Conservation (phyloP, 805 yeast species). For the Metschnikowia continentalis region DNA sequence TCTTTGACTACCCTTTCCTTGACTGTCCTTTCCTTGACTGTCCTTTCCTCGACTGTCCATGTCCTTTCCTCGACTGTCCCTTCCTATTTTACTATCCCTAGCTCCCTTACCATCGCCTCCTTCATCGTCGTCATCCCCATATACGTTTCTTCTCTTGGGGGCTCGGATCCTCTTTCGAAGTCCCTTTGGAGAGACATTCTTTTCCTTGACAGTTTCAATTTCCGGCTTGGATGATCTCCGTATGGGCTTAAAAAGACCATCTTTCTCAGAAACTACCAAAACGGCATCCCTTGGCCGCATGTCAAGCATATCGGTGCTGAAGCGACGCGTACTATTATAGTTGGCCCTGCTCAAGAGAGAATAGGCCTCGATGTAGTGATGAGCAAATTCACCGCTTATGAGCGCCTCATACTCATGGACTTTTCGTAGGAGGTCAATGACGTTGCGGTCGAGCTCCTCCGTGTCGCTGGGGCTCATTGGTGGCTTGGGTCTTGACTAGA, state of each 20-base stretch:
- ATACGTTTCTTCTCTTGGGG: too few species aligned
- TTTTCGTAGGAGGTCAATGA: background rate
- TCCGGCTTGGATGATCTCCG: background rate
- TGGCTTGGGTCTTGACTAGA: too few species aligned
- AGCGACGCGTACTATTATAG: slow-evolving; percentile 29
- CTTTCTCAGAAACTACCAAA: slow-evolving; percentile 13
- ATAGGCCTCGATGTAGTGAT: slow-evolving; percentile 31
- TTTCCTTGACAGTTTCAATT: background rate
- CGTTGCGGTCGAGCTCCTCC: too few species aligned
- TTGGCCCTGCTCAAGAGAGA: slow-evolving; percentile 45
- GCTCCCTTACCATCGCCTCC: background rate
- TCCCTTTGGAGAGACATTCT: background rate
- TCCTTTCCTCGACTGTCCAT: too few species aligned
- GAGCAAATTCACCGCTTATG: slow-evolving; percentile 15
- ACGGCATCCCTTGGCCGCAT: slow-evolving; percentile 27
- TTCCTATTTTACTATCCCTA: background rate
- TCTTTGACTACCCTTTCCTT: too few species aligned
- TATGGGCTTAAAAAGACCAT: background rate
- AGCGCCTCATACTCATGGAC: slow-evolving; percentile 31
- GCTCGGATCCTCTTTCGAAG: background rate
- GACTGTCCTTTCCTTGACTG: too few species aligned
- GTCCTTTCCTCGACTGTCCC: too few species aligned
- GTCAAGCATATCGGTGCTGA: slow-evolving; percentile 43
- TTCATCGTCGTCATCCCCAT: background rate
- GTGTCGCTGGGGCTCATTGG: too few species aligned